Evolutionary conservation across 805 yeast genomes (phyloP).

Genomic region (Vanderwaltozyma yarrowii): DNA sequence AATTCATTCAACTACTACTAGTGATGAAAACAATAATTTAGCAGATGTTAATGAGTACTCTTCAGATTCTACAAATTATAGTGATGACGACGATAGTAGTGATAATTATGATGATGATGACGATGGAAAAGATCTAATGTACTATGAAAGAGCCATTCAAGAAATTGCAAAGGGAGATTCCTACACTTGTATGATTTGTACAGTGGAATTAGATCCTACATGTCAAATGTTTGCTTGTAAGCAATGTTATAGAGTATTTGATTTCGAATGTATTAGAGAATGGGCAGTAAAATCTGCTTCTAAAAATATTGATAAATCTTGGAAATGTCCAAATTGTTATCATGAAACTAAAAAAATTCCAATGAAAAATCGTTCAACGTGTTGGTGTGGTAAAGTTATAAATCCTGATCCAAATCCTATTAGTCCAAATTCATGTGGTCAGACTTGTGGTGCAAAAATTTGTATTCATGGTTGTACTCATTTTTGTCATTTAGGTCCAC

Average conservation of each 20-base stretch:
- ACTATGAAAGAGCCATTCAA: constrained; percentile 24
- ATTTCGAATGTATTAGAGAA: constrained; percentile 68
- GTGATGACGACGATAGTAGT: not conserved
- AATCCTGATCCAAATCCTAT: constrained; percentile 52
- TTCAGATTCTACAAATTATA: constrained; percentile 1
- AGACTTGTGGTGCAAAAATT: constrained; percentile 51
- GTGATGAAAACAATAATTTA: too few relatives aligned
- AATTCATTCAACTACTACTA: too few relatives aligned
- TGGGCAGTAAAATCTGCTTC: constrained; percentile 80
- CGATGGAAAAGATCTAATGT: constrained; percentile 16
- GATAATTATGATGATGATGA: constrained; percentile 4
- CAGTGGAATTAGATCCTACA: constrained; percentile 60
- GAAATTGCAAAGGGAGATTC: constrained; percentile 39
- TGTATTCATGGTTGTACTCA: constrained; percentile 71
- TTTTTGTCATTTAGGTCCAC: constrained; percentile 85
- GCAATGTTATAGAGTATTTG: constrained; percentile 74
- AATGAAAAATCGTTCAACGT: constrained; percentile 37
- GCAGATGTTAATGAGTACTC: not conserved
- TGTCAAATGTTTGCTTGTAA: constrained; percentile 73
- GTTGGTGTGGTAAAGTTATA: constrained; percentile 82
- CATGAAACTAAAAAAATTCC: constrained; percentile 38
- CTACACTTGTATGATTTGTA: constrained; percentile 81
- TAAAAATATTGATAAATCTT: constrained; percentile 45
- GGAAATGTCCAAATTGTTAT: constrained; percentile 79
- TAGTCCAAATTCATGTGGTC: constrained; percentile 84